Conservation (phyloP, 2,329 filamentous ascomycete genomes). For the Calonectria multiphialidica region DNA sequence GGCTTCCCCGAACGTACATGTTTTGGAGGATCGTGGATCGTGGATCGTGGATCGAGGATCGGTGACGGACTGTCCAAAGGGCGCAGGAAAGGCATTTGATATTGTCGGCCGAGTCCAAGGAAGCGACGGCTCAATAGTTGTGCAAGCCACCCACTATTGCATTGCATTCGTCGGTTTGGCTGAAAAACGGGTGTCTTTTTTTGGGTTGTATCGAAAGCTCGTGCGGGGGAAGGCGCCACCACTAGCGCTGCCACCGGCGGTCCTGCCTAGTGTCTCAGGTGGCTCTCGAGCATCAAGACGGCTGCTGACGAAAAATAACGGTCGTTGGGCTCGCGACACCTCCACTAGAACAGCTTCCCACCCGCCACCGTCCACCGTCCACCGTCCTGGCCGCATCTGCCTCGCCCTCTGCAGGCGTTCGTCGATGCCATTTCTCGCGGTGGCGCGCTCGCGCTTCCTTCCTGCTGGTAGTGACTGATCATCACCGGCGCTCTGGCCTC, state of each 20-base stretch:
- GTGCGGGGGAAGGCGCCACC: constrained; percentile 26
- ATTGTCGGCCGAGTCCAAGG: neutral
- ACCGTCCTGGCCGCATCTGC: constrained; percentile 8
- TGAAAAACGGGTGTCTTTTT: neutral
- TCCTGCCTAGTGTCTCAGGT: constrained; percentile 24
- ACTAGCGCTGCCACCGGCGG: constrained; percentile 12
- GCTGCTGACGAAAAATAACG: constrained; percentile 17
- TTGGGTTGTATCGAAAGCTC: constrained; percentile 8
- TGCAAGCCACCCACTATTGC: neutral
- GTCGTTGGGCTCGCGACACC: neutral
- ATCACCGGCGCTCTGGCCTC: neutral
- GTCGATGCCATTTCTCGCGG: constrained; percentile 21
- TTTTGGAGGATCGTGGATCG: neutral
- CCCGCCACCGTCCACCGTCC: neutral
- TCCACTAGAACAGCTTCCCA: constrained; percentile 4
- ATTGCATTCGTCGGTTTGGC: neutral
- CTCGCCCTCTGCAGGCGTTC: constrained; percentile 12
- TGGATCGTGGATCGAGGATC: neutral
- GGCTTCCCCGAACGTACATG: neutral
- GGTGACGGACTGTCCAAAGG: neutral
- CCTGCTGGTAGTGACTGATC: neutral
- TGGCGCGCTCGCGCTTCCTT: neutral
- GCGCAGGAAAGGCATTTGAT: neutral
- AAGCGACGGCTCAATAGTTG: neutral
- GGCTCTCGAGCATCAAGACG: constrained; percentile 13